Base-by-base conservation (phyloP, 2,329 filamentous ascomycete genomes). In the Exophiala xenobiotica region DNA sequence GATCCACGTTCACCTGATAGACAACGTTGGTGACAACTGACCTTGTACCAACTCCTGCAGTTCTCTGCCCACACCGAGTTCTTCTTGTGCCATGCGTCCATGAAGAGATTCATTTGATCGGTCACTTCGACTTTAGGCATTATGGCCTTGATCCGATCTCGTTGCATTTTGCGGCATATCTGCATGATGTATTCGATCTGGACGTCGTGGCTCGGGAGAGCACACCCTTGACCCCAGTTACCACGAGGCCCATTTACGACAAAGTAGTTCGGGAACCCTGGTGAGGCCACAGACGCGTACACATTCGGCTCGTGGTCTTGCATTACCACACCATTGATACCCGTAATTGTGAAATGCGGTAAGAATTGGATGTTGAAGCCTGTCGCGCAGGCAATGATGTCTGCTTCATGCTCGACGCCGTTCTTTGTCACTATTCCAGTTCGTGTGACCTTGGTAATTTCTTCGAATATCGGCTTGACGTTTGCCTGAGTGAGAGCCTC, bases 241-340 rank as follows among this genome's bases (percentile, higher is more conserved):
- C 53, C 59, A 12, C 61, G 62, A 1, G 66, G 67, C 0, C 66
- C 67, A 7, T 63, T 60, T 46, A 68, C 61, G 19, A 63, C 63
- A 23, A 70, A 65, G 42, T 67, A 68, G 22, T 45, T 71, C 16
- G 76, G 76, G 56, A 77, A 75, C 1, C 71, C 68, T 0, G 73
- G 67, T 4, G 71, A 72, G 0, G 71, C 70, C 7, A 77, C 58
- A 4, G 74, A 74, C 3, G 78, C 61, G 61, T 79, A 79, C 9
- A 54, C 46, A 29, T 68, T 61, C 3, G 65, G 63, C 71, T 73
- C 76, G n/a, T 74, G 69, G 26, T 72, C 67, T 8, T 78, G 67
- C 46, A 72, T 70, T 27, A 65, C 51, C 6, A 62, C 23, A 2
- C 66, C 65, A 9, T 58, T 51, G 3, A 62, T 56, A 2, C 70